Evolutionary conservation across 805 yeast species (phyloP).

Genomic region (Ogataea nitratoaversa): DNA sequence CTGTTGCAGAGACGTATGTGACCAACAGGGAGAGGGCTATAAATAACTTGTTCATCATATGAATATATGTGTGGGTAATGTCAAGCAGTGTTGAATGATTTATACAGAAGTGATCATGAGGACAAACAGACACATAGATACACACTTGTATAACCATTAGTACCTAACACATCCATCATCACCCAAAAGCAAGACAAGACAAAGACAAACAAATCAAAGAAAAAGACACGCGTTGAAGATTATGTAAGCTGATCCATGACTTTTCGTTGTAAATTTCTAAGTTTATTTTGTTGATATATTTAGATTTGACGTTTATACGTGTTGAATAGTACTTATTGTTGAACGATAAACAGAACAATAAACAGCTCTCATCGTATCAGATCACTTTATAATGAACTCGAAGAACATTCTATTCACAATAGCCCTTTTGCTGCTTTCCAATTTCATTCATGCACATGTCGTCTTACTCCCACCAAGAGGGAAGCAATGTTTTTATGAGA

Average conservation of each 20-base stretch:
- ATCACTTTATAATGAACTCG: background rate
- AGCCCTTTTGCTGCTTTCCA: conserved; percentile 10
- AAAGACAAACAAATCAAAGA: too few species aligned
- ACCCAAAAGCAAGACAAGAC: too few species aligned
- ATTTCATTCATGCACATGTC: conserved; percentile 56
- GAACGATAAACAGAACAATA: background rate
- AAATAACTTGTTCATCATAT: conserved; percentile 8
- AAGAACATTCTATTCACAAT: conserved; percentile 7
- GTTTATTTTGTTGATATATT: too few species aligned
- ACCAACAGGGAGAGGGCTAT: conserved; percentile 5
- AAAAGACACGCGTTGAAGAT: background rate
- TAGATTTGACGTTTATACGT: too few species aligned
- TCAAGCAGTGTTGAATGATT: background rate
- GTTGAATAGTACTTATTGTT: too few species aligned
- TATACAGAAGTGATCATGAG: background rate
- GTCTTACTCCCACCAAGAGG: conserved; percentile 80
- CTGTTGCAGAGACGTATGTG: conserved; percentile 37
- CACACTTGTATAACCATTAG: too few species aligned
- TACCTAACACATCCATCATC: too few species aligned
- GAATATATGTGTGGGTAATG: background rate
- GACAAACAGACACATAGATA: background rate
- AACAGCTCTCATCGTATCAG: background rate
- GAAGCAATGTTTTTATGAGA: conserved; percentile 84
- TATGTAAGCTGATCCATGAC: too few species aligned
- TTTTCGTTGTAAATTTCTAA: too few species aligned